Base-by-base conservation (phyloP, 225 moss, liverwort and hornwort genomes). In the Pseudisothecium myosuroides region DNA sequence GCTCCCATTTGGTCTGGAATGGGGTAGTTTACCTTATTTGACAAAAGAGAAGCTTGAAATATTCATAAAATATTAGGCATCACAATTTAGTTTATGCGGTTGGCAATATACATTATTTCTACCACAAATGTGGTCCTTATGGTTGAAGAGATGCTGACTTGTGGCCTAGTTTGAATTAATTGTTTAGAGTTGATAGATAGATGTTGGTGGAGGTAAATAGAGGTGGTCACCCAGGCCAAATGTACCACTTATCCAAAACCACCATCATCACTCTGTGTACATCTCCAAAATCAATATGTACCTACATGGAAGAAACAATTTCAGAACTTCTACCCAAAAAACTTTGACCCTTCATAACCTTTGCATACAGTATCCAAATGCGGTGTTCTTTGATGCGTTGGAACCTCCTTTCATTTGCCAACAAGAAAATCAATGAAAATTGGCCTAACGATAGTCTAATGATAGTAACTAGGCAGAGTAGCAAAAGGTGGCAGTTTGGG, bases 311-410 rank as follows among this genome's bases (percentile, higher is more conserved):
- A 32, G 10, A 75, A 75, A 50, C 3, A 3, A 32, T 7, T 7
- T 20, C 2, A 32, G 2, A 31, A 72, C 3, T 5, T 14, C 13
- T 27, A 11, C 4, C 15, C 5, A 0, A 1, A 4, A 45, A 45
- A 47, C 19, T 20, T 32, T 7, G 21, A 50, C 20, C 7, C 5
- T 49, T 50, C 6, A 0, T 32, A 31, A 75, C 9, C 32, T 32
- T 47, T 32, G 32, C 20, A 32, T 7, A 7, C 0, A 0, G 0
- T 32, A 32, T 75, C 49, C 32, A 75, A 75, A 21, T 13, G 32
- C 1, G 0, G 0, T 0, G 0, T 7, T 12, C 12, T 50, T 32
- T 12, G 5, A 8, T 32, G 12, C 3, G 0, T 20, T 32, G 50
- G 8, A 75, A 49, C 75, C 12, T 29, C 47, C 20, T 75, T 47